Evolutionary conservation across 345 rosid genomes (phyloP).

Genomic region (Ceriops zippeliana): DNA sequence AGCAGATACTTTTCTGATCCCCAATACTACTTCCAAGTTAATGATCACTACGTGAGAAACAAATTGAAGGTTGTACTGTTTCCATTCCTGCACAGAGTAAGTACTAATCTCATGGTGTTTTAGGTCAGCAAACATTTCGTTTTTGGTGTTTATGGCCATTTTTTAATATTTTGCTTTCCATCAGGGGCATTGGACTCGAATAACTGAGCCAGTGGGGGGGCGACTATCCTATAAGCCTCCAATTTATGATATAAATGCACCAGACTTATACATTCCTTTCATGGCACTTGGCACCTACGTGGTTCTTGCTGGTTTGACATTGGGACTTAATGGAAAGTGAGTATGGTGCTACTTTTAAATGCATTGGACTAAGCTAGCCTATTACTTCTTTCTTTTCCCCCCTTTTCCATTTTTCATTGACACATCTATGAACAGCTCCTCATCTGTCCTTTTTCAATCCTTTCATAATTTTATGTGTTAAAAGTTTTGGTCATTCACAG

Average conservation of each 20-base stretch:
- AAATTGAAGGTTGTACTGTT: conserved; percentile 86
- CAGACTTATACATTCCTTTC: conserved; percentile 90
- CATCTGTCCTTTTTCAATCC: conserved; percentile 2
- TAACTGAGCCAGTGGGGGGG: conserved; percentile 94
- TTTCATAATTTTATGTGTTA: neutral
- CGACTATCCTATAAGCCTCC: conserved; percentile 97
- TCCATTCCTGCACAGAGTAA: conserved; percentile 92
- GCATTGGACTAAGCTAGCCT: neutral
- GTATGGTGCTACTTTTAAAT: conserved; percentile 22
- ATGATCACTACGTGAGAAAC: conserved; percentile 94
- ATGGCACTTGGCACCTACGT: conserved; percentile 93
- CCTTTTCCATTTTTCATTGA: neutral
- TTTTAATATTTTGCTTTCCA: conserved; percentile 12
- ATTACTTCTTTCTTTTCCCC: neutral
- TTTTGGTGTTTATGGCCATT: neutral
- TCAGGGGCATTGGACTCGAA: conserved; percentile 95
- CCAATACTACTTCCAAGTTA: conserved; percentile 96
- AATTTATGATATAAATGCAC: conserved; percentile 86
- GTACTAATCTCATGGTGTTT: conserved; percentile 12
- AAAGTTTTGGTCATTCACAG: neutral
- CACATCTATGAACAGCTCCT: neutral
- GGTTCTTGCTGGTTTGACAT: conserved; percentile 76
- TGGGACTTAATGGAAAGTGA: conserved; percentile 88
- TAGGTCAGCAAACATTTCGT: conserved; percentile 2
- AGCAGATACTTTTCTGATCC: conserved; percentile 91